A percentile compares a stretch with the other conserved stretches of the same genome.
Evolutionary conservation across 225 moss, liverwort and hornwort species (phyloP).

Genomic region (Anthoceros angustus): DNA sequence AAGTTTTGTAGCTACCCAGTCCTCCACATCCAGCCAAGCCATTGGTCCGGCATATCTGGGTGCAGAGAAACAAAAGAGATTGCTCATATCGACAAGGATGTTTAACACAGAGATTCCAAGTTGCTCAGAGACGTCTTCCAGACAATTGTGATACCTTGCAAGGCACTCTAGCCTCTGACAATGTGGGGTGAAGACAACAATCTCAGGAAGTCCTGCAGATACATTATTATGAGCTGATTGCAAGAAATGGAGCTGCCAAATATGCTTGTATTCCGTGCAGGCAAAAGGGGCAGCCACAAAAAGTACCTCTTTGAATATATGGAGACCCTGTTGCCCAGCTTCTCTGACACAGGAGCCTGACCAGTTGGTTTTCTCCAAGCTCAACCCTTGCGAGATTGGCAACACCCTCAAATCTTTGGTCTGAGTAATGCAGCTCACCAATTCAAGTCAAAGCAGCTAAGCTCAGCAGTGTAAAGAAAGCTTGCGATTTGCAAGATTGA

Average conservation of each 20-base stretch:
- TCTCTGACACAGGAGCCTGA: constrained; percentile 35
- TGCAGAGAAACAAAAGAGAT: background rate
- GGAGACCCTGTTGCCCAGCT: constrained; percentile 31
- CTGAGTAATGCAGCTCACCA: constrained; percentile 6
- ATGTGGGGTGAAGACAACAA: constrained; percentile 29
- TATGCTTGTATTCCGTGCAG: background rate
- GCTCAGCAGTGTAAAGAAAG: background rate
- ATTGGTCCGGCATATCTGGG: constrained; percentile 38
- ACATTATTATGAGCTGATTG: background rate
- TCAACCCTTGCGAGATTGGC: constrained; percentile 51
- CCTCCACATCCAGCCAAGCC: constrained; percentile 27
- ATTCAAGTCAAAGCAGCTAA: background rate
- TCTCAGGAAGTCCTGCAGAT: constrained; percentile 40
- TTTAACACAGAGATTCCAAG: too few relatives aligned
- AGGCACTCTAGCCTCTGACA: constrained; percentile 33
- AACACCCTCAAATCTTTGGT: constrained; percentile 38
- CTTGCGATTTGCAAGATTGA: background rate
- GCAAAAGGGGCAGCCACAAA: background rate
- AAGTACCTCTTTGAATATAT: constrained; percentile 31
- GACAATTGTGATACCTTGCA: constrained; percentile 10
- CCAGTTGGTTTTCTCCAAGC: constrained; percentile 31
- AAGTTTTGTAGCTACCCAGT: constrained; percentile 45
- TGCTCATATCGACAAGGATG: too few relatives aligned
- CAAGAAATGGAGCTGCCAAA: background rate
- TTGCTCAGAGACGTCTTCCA: too few relatives aligned